These are phyloP conservation scores for Naganishia randhawae DNA, from an alignment of 768 basidiomycete species.

Conservation along the genomic window DNA sequence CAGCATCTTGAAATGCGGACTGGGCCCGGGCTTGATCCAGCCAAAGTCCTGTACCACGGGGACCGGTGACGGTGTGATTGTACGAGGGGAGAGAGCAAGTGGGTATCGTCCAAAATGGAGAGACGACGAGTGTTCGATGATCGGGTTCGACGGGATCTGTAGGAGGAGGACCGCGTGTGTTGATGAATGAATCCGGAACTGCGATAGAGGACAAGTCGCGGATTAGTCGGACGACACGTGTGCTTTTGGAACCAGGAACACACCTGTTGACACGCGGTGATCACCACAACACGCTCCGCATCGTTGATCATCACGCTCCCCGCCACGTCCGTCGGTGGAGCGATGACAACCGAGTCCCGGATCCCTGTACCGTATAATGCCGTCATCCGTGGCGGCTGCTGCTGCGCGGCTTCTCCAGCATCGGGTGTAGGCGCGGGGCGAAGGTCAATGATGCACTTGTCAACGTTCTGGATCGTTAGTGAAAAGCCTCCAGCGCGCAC, in stretches of 20 bases:
- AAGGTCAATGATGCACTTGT: not conserved
- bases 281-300: not conserved
- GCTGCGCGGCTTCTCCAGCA: not conserved
- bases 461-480: not conserved
- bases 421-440: not conserved
- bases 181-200: slow-evolving; percentile 17
- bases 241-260: not conserved
- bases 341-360: not conserved
- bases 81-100: not conserved
- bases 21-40: slow-evolving; percentile 10
- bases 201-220: not conserved
- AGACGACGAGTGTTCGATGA: slow-evolving; percentile 6
- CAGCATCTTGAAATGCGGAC: slow-evolving; percentile 4
- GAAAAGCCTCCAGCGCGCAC: too few species aligned
- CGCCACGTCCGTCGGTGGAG: not conserved
- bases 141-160: slow-evolving; percentile 2
- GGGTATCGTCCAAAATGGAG: slow-evolving; percentile 10
- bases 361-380: not conserved
- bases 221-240: too few species aligned
- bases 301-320: slow-evolving; percentile 12
- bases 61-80: not conserved
- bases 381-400: not conserved
- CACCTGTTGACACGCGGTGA: slow-evolving; percentile 13
- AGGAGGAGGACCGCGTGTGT: not conserved
- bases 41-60: slow-evolving; percentile 14